Conservation (phyloP, 2,329 filamentous ascomycete species). For the Chaetomium globosum region DNA sequence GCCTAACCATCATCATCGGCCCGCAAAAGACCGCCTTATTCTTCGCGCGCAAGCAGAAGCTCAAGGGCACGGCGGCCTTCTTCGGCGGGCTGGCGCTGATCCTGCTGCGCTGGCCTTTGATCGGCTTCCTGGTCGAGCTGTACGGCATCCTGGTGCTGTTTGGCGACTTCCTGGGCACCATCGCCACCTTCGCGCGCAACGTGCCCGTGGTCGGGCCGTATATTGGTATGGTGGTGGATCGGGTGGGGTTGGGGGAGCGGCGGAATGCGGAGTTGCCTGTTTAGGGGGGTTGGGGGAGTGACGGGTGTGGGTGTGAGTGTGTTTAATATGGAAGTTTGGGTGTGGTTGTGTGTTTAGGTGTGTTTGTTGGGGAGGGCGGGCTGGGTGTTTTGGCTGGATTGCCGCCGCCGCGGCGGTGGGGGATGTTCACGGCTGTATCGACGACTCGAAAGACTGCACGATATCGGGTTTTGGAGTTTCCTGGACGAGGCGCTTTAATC, state of each 20-base stretch:
- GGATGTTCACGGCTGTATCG: not conserved
- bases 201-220: constrained; percentile 85
- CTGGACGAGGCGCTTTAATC: not conserved
- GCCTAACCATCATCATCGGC: constrained; percentile 93
- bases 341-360: not conserved
- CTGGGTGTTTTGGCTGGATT: not conserved
- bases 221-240: constrained; percentile 73
- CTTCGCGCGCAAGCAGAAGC: constrained; percentile 91
- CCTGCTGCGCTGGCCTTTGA: constrained; percentile 83
- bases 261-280: constrained; percentile 79
- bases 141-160: constrained; percentile 94
- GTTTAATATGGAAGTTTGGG: not conserved
- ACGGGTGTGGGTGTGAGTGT: not conserved
- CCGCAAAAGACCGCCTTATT: constrained; percentile 87
- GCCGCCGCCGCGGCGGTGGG: no score
- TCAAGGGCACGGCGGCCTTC: constrained; percentile 88
- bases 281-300: constrained; percentile 40
- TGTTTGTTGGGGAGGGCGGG: not conserved
- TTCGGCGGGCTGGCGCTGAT: constrained; percentile 81
- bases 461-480: not conserved
- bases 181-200: constrained; percentile 82
- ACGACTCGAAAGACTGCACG: not conserved
- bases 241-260: constrained; percentile 60
- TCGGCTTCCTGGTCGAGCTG: constrained; percentile 86
- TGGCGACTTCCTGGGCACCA: constrained; percentile 93